phyloP scores from a whole-genome alignment of 768 basidiomycete species.

The Panaeolus papilionaceus region DNA sequence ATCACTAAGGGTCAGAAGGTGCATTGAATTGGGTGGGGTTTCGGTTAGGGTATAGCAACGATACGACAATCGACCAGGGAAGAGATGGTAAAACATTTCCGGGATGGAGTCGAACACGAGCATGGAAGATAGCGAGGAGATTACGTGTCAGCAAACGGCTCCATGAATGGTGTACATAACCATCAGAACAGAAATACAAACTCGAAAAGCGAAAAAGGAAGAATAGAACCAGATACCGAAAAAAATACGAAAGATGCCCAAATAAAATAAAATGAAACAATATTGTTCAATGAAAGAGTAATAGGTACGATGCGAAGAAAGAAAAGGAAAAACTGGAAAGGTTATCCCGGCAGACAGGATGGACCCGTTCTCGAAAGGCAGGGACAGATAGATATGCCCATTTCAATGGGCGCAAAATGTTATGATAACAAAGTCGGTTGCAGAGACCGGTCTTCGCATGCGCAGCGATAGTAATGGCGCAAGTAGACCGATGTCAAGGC shows the following conservation, averaged over 20 bases:
- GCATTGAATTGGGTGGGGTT: neutral
- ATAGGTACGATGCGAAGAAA: neutral
- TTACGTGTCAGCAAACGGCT: conserved; percentile 1
- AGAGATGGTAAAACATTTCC: neutral
- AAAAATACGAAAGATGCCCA: neutral
- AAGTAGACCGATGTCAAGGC: neutral
- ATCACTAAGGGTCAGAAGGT: neutral
- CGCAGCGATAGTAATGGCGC: neutral
- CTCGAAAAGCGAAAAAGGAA: conserved; percentile 8
- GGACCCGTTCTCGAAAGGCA: neutral
- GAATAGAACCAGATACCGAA: neutral
- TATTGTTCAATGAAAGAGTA: neutral
- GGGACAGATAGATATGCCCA: no score
- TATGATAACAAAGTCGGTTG: neutral
- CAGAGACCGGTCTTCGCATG: neutral
- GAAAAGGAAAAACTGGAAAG: neutral
- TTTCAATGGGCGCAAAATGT: neutral
- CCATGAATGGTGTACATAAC: neutral
- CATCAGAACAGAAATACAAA: neutral
- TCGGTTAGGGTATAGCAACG: neutral
- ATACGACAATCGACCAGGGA: neutral
- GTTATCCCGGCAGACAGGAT: neutral
- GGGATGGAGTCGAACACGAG: conserved; percentile 1
- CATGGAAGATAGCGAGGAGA: conserved; percentile 8
- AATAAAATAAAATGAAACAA: neutral